Conservation (phyloP, 2,329 filamentous ascomycete species). For the Aschersonia sp. region DNA sequence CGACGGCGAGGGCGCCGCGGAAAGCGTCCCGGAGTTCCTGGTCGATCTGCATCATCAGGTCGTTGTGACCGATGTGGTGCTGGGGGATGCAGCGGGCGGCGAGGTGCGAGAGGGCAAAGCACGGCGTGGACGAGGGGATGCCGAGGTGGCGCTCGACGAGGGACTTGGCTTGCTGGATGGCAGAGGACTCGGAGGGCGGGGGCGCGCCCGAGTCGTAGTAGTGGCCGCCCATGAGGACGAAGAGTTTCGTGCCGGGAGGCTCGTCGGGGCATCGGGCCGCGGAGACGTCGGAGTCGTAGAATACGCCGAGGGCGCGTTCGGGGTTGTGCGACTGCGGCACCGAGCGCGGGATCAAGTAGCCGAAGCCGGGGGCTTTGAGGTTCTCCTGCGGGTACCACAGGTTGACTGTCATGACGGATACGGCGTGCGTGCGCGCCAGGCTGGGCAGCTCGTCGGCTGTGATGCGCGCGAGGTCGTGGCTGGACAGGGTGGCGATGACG, state of each 20-base stretch:
- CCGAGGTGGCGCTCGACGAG: slow-evolving; percentile 62
- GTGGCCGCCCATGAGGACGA: slow-evolving; percentile 89
- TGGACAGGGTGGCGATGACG: slow-evolving; percentile 50
- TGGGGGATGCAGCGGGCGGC: slow-evolving; percentile 74
- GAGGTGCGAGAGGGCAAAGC: slow-evolving; percentile 43
- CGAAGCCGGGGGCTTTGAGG: slow-evolving; percentile 61
- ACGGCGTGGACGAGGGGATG: slow-evolving; percentile 45
- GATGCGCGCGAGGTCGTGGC: slow-evolving; percentile 26
- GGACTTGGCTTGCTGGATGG: slow-evolving; percentile 51
- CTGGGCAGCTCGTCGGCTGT: slow-evolving; percentile 25
- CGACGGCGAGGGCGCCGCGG: slow-evolving; percentile 49
- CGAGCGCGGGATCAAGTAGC: slow-evolving; percentile 76
- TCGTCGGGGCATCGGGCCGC: slow-evolving; percentile 32
- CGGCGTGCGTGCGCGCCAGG: slow-evolving; percentile 43
- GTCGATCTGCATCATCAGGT: slow-evolving; percentile 43
- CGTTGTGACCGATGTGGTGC: slow-evolving; percentile 65
- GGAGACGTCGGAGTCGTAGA: slow-evolving; percentile 65
- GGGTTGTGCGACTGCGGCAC: slow-evolving; percentile 60
- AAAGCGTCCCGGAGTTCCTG: slow-evolving; percentile 40
- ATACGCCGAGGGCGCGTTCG: slow-evolving; percentile 74
- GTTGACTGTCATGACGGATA: slow-evolving; percentile 86
- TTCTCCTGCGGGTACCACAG: slow-evolving; percentile 60
- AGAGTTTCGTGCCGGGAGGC: slow-evolving; percentile 64
- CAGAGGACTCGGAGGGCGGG: slow-evolving; percentile 37
- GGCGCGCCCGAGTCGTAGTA: slow-evolving; percentile 47